These are phyloP conservation scores for Irpex sp. DNA, from an alignment of 1,284 basidiomycete genomes.

Conservation along the genomic window DNA sequence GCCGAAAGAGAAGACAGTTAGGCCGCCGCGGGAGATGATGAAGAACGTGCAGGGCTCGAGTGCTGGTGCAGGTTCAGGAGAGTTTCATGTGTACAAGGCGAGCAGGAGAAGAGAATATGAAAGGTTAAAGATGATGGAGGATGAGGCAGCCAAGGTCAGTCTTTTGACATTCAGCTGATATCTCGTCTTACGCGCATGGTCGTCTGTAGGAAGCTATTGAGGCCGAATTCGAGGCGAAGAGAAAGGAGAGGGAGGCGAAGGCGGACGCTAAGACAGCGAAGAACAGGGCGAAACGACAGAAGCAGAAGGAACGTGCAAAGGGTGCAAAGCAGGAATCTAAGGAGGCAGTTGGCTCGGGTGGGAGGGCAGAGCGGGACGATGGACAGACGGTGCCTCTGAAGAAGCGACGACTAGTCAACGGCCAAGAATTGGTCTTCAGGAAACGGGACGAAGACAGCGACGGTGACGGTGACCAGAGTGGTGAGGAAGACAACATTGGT, in stretches of 20 bases:
- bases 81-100: conserved; percentile 99
- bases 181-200: background rate
- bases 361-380: conserved; percentile 18
- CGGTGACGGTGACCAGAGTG: conserved; percentile 34
- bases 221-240: conserved; percentile 65
- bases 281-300: conserved; percentile 86
- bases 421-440: conserved; percentile 55
- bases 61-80: conserved; percentile 90
- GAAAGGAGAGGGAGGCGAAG: conserved; percentile 57
- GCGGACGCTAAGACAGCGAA: conserved; percentile 88
- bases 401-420: conserved; percentile 52
- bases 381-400: conserved; percentile 35
- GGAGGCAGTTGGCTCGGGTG: conserved; percentile 24
- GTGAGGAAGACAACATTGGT: conserved; percentile 18
- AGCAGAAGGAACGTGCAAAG: conserved; percentile 77
- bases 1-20: conserved; percentile 75
- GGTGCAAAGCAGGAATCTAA: conserved; percentile 3
- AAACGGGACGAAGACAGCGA: conserved; percentile 50
- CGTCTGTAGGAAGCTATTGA: conserved; percentile 55
- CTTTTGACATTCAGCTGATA: background rate
- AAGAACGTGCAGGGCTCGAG: conserved; percentile 96
- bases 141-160: conserved; percentile 70
- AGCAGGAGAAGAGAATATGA: conserved; percentile 93
- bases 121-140: conserved; percentile 87
- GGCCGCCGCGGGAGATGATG: conserved; percentile 91